Conservation (phyloP, 2,329 filamentous ascomycete species). For the Alternaria angustiovoidea region DNA sequence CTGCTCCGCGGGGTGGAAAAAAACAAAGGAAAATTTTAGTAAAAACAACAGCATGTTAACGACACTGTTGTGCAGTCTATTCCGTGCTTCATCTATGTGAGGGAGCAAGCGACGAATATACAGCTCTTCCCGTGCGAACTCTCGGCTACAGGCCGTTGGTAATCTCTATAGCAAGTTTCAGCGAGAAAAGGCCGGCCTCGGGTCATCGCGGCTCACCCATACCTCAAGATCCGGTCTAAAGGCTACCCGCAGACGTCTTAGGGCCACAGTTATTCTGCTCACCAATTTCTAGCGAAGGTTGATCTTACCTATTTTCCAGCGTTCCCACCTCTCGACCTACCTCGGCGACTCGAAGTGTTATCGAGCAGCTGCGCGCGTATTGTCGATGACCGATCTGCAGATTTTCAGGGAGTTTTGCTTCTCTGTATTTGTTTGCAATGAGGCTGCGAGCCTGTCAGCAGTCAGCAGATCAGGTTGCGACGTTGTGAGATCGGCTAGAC, state of each 20-base stretch:
- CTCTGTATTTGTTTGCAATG: background rate
- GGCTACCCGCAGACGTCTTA: background rate
- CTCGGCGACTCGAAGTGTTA: background rate
- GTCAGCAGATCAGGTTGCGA: background rate
- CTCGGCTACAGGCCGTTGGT: background rate
- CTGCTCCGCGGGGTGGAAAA: conserved; percentile 1
- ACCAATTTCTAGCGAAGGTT: background rate
- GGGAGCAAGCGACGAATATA: background rate
- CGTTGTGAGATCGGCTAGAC: background rate
- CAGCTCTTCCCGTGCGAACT: background rate
- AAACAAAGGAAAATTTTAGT: background rate
- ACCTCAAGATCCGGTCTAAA: conserved; percentile 1
- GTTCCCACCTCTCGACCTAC: background rate
- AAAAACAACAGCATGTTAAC: background rate
- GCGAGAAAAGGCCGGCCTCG: conserved; percentile 2
- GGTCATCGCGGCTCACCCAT: background rate
- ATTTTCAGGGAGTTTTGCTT: background rate
- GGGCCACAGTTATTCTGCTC: background rate
- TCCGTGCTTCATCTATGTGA: background rate
- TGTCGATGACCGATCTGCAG: background rate
- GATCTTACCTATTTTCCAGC: background rate
- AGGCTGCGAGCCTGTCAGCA: background rate
- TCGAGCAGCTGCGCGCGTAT: background rate
- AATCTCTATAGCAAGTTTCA: background rate
- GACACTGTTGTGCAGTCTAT: background rate